These are phyloP conservation scores for Beverwykella pulmonaria DNA, from an alignment of 495 filamentous ascomycete genomes.

Conservation along the genomic window DNA sequence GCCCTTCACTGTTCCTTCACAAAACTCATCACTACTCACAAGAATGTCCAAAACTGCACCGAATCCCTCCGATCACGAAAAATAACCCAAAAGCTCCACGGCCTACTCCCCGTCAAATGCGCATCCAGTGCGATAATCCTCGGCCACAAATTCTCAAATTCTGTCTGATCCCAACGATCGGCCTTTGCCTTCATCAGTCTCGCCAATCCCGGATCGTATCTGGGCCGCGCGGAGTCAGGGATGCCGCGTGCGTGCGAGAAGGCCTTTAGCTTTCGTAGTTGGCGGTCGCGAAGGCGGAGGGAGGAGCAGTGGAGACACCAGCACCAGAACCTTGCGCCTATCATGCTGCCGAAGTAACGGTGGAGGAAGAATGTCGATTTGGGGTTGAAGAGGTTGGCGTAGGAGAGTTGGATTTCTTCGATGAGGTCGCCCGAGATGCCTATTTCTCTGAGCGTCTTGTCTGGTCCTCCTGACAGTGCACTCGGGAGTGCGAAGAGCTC, in stretches of 20 bases:
- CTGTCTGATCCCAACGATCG: background rate
- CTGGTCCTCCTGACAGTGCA: background rate
- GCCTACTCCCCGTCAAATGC: background rate
- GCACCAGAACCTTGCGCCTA: background rate
- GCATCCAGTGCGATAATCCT: background rate
- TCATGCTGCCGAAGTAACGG: background rate
- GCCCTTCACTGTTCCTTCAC: background rate
- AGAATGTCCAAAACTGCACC: conserved; percentile 4
- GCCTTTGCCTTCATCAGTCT: background rate
- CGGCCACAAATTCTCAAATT: conserved; percentile 7
- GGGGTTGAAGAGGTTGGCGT: conserved; percentile 2
- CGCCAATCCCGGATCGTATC: background rate
- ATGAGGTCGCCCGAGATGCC: background rate
- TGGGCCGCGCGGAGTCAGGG: background rate
- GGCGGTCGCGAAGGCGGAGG: background rate
- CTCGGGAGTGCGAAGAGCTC: background rate
- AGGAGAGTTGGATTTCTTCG: background rate
- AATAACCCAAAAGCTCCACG: conserved; percentile 7
- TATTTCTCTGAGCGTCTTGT: background rate
- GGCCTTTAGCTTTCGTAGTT: background rate
- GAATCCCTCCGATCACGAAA: background rate
- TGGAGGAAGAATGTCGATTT: background rate
- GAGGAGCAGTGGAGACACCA: conserved; percentile 7
- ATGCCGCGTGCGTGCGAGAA: background rate
- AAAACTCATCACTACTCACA: background rate